These are phyloP conservation scores for Rhodocollybia butyracea DNA, from an alignment of 768 basidiomycete genomes.

Conservation along the genomic window DNA sequence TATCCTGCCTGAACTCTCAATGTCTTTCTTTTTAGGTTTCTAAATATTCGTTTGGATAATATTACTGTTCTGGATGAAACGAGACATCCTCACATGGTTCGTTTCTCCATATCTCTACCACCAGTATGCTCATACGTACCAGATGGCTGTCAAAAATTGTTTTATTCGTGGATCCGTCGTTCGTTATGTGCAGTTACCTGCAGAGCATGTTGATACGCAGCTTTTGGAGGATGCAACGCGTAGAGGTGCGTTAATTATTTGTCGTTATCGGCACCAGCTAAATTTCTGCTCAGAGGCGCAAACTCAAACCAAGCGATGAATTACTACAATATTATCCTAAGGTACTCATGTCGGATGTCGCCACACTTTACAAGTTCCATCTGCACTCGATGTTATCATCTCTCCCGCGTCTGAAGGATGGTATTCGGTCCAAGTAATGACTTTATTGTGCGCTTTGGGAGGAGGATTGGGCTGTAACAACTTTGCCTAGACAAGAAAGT, in stretches of 20 bases:
- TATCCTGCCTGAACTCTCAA: not conserved
- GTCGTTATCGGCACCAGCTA: not conserved
- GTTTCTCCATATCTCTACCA: conserved; percentile 15
- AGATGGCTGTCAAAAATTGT: conserved; percentile 99
- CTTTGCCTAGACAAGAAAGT: conserved; percentile 51
- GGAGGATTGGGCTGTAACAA: conserved; percentile 70
- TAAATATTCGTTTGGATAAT: conserved; percentile 94
- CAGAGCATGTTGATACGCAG: conserved; percentile 92
- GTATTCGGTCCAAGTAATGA: conserved; percentile 90
- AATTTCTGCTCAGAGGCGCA: conserved; percentile 36
- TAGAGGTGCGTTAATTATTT: conserved; percentile 58
- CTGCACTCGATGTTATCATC: conserved; percentile 86
- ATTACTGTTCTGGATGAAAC: conserved; percentile 92
- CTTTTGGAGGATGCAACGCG: conserved; percentile 94
- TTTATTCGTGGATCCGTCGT: conserved; percentile 99
- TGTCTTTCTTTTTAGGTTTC: conserved; percentile 50
- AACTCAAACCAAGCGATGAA: conserved; percentile 41
- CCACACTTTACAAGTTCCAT: conserved; percentile 93
- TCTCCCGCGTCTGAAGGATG: conserved; percentile 81
- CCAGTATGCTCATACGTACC: not conserved
- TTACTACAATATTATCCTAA: not conserved
- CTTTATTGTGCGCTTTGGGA: conserved; percentile 74
- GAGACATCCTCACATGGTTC: conserved; percentile 95
- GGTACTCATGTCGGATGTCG: conserved; percentile 32
- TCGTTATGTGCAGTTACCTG: conserved; percentile 92